Conservation (phyloP, 176 grass and related monocot genomes). For the Oryza meyeriana region DNA sequence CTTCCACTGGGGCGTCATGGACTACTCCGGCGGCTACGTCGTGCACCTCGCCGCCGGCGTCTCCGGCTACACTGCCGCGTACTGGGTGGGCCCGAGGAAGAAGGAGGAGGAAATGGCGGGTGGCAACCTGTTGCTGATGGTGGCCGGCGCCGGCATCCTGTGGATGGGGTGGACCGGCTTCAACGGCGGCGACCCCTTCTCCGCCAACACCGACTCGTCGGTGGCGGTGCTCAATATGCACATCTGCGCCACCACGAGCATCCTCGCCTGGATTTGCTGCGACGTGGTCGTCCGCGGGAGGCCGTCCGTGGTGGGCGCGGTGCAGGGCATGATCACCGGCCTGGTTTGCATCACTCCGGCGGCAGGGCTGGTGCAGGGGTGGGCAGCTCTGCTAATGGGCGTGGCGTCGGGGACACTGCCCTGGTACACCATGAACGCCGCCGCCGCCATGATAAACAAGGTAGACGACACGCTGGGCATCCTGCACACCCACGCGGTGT, state of each 20-base stretch:
- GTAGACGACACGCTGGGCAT: too few species aligned
- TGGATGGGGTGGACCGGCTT: conserved; percentile 55
- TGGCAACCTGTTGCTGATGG: conserved; percentile 41
- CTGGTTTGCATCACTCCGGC: conserved; percentile 61
- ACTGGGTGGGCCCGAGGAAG: conserved; percentile 49
- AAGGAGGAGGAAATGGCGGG: conserved; percentile 17
- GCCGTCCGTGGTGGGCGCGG: conserved; percentile 35
- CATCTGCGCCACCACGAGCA: conserved; percentile 45
- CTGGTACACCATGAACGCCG: too few species aligned
- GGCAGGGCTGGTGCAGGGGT: conserved; percentile 12
- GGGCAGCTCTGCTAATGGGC: too few species aligned
- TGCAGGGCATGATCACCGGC: too few species aligned
- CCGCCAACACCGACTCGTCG: conserved; percentile 37
- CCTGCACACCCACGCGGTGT: too few species aligned
- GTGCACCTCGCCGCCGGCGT: too few species aligned
- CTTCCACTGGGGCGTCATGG: conserved; percentile 45
- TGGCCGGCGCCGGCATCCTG: conserved; percentile 38
- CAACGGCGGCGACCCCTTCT: conserved; percentile 51
- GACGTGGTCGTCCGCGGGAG: conserved; percentile 33
- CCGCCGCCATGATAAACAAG: too few species aligned
- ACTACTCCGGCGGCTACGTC: too few species aligned
- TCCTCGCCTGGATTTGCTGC: conserved; percentile 45
- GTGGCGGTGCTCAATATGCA: conserved; percentile 51
- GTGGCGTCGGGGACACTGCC: too few species aligned
- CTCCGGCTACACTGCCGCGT: conserved; percentile 38